phyloP scores from a whole-genome alignment of 208 protist species.

The Strigomonas galati region DNA sequence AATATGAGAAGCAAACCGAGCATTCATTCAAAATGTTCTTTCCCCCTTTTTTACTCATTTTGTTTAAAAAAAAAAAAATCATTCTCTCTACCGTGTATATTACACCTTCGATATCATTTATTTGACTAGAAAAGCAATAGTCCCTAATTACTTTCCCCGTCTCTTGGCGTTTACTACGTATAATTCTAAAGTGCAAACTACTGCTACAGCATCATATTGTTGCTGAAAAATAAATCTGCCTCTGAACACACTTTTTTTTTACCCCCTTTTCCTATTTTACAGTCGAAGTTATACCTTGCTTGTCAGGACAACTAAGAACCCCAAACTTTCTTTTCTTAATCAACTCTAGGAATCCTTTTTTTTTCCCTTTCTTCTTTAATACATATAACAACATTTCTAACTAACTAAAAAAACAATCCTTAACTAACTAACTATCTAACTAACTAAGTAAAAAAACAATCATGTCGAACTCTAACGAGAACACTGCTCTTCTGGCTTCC shows the following conservation, averaged over 20 bases:
- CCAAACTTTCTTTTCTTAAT: neutral
- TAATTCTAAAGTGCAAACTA: no score
- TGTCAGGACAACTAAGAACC: no score
- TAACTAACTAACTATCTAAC: no score
- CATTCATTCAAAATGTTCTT: neutral
- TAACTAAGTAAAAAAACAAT: no score
- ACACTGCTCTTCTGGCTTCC: neutral
- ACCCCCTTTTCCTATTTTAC: no score
- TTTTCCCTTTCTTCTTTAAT: neutral
- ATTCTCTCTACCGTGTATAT: neutral
- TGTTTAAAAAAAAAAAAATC: neutral
- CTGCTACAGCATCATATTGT: no score
- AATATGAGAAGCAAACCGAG: no score
- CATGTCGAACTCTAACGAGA: constrained; percentile 4
- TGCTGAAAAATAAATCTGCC: no score
- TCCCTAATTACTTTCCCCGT: constrained; percentile 2
- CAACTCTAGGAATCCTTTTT: neutral
- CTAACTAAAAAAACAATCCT: neutral
- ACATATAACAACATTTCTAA: neutral
- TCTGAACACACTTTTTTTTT: no score
- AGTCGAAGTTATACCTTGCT: no score
- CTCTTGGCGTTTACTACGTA: constrained; percentile 9
- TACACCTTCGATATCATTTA: constrained; percentile 4
- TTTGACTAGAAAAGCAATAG: no score
- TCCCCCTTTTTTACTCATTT: constrained; percentile 6